These are phyloP conservation scores for Parastagonospora nodorum DNA, from an alignment of 2,329 filamentous ascomycete genomes.

Conservation along the genomic window DNA sequence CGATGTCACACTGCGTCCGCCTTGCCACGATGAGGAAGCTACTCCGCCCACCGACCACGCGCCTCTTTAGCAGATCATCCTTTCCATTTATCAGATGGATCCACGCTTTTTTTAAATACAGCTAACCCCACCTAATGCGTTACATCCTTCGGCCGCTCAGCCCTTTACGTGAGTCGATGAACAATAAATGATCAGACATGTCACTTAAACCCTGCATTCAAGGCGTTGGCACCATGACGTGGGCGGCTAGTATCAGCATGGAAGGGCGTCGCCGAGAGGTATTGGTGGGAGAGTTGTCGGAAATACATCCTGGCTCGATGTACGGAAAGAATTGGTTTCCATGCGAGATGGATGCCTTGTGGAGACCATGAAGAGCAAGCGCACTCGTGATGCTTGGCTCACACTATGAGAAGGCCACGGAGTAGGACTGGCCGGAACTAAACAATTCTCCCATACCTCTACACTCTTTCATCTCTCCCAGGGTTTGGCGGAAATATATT, in stretches of 20 bases:
- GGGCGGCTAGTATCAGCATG: constrained; percentile 16
- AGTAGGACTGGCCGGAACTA: constrained; percentile 11
- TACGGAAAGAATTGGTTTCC: constrained; percentile 21
- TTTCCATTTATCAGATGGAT: constrained; percentile 38
- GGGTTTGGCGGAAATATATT: neutral
- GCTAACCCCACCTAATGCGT: constrained; percentile 25
- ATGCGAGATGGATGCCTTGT: constrained; percentile 12
- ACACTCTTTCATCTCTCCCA: neutral
- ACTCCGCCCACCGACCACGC: constrained; percentile 16
- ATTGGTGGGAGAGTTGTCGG: constrained; percentile 9
- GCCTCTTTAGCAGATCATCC: constrained; percentile 39
- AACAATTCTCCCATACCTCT: constrained; percentile 8
- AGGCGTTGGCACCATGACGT: constrained; percentile 24
- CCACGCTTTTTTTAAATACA: constrained; percentile 31
- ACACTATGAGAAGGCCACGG: constrained; percentile 26
- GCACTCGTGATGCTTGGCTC: constrained; percentile 24
- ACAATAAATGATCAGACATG: neutral
- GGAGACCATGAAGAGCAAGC: constrained; percentile 14
- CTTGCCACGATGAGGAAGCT: constrained; percentile 19
- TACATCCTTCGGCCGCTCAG: neutral
- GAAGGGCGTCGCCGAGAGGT: constrained; percentile 10
- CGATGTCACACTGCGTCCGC: constrained; percentile 32
- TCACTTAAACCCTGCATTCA: constrained; percentile 6
- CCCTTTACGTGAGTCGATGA: neutral
- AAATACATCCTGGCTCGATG: constrained; percentile 12